A percentile compares a stretch with the other conserved stretches of the same genome.
Conservation (phyloP, 371 early-diverging fungal genomes). For the Dipsacomyces acuminosporus region DNA sequence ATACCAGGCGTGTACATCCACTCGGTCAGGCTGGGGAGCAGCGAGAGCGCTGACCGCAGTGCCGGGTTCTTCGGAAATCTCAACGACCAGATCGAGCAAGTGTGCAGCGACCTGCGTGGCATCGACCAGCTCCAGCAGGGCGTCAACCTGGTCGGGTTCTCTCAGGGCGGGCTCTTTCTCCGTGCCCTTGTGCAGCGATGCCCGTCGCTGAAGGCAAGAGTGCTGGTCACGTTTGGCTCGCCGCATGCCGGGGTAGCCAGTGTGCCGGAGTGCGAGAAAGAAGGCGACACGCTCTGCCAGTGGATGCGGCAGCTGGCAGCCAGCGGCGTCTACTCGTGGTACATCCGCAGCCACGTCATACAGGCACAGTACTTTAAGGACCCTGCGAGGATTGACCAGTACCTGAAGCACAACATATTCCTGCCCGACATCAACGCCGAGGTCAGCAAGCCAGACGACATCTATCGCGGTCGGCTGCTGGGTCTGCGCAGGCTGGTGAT, state of each 20-base stretch:
- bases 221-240: constrained; percentile 81
- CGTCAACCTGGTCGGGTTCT: constrained; percentile 92
- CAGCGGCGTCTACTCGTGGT: constrained; percentile 72
- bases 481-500: constrained; percentile 68
- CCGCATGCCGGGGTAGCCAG: constrained; percentile 82
- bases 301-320: constrained; percentile 35
- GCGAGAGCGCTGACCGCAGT: constrained; percentile 61
- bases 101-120: constrained; percentile 55
- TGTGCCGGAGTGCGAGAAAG: constrained; percentile 65
- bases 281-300: constrained; percentile 27
- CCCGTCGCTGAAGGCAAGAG: constrained; percentile 65
- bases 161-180: constrained; percentile 73
- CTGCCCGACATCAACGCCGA: constrained; percentile 88
- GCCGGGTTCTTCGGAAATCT: constrained; percentile 81
- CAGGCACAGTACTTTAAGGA: constrained; percentile 92
- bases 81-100: constrained; percentile 61
- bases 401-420: constrained; percentile 70
- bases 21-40: constrained; percentile 64
- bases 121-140: constrained; percentile 61
- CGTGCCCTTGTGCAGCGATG: constrained; percentile 80
- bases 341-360: constrained; percentile 73
- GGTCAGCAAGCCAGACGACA: constrained; percentile 46
- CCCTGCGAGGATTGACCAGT: constrained; percentile 57
- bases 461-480: constrained; percentile 55
- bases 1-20: constrained; percentile 71